Percentiles rank a stretch among this genome's conserved stretches.
Evolutionary conservation across 2,329 filamentous ascomycete species (phyloP).

Genomic region (Cryphonectria japonica): DNA sequence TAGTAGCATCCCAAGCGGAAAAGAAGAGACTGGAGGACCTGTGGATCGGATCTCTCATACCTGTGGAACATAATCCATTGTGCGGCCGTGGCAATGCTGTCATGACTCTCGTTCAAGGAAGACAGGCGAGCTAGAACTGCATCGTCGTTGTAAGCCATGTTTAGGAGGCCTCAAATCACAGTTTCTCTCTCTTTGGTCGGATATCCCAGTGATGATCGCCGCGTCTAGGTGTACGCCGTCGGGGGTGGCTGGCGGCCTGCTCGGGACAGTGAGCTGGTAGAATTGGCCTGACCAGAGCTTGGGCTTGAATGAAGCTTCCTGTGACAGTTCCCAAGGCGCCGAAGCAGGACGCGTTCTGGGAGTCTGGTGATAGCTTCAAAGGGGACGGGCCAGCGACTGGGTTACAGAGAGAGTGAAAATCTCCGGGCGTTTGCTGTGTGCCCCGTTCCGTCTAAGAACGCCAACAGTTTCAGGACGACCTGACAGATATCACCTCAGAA

Average conservation of each 20-base stretch:
- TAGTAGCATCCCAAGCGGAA: not conserved
- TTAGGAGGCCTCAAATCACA: constrained; percentile 29
- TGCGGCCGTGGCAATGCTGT: constrained; percentile 92
- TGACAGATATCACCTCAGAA: constrained; percentile 4
- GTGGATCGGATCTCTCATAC: constrained; percentile 52
- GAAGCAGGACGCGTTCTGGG: not conserved
- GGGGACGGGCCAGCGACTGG: not conserved
- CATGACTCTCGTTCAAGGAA: constrained; percentile 94
- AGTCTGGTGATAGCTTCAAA: not conserved
- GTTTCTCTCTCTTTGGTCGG: not conserved
- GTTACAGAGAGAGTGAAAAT: not conserved
- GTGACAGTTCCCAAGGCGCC: not conserved
- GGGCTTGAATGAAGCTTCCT: not conserved
- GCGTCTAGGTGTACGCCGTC: not conserved
- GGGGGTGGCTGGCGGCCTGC: not conserved
- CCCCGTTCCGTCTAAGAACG: not conserved
- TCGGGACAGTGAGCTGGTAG: not conserved
- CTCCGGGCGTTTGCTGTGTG: not conserved
- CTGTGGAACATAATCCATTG: constrained; percentile 99
- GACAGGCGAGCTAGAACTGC: constrained; percentile 93
- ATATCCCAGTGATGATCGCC: not conserved
- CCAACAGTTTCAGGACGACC: constrained; percentile 1
- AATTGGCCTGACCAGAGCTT: not conserved
- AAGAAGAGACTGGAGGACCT: not conserved
- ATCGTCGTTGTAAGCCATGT: constrained; percentile 95